These are phyloP conservation scores for Candida easanensis DNA, from an alignment of 805 yeast species.

Conservation along the genomic window DNA sequence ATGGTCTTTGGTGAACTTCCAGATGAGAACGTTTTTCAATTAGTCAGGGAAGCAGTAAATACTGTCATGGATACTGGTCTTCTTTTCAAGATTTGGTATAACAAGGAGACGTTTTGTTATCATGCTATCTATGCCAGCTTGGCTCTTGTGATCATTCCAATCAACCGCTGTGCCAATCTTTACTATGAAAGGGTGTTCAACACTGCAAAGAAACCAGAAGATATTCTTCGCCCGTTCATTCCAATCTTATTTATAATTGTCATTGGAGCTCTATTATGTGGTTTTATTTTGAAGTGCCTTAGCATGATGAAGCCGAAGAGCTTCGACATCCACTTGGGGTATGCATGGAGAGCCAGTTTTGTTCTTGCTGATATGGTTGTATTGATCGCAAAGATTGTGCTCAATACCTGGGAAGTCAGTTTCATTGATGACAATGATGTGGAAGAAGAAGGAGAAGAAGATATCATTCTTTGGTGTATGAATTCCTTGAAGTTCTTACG, in stretches of 20 bases:
- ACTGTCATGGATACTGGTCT: too few species aligned
- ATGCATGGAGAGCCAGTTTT: neutral
- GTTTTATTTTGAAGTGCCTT: neutral
- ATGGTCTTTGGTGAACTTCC: too few species aligned
- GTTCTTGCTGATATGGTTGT: neutral
- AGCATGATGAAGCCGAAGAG: too few species aligned
- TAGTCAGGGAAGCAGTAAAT: too few species aligned
- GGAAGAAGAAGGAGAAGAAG: neutral
- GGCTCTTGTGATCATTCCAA: too few species aligned
- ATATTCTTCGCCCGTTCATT: neutral
- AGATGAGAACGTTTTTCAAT: too few species aligned
- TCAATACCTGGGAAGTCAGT: neutral
- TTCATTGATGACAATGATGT: neutral
- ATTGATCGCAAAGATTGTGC: neutral
- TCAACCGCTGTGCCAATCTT: neutral
- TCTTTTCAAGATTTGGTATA: too few species aligned
- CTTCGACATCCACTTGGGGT: neutral
- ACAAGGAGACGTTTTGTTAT: too few species aligned
- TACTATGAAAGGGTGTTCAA: neutral
- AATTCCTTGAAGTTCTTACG: neutral
- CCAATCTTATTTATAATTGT: neutral
- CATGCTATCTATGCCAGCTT: too few species aligned
- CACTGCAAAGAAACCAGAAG: neutral
- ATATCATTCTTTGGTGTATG: neutral
- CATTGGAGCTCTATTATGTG: neutral